A percentile compares a stretch with the other conserved stretches of the same genome.
phyloP scores from a whole-genome alignment of 768 basidiomycete species.

The Chalciporus pseudorubinellus region DNA sequence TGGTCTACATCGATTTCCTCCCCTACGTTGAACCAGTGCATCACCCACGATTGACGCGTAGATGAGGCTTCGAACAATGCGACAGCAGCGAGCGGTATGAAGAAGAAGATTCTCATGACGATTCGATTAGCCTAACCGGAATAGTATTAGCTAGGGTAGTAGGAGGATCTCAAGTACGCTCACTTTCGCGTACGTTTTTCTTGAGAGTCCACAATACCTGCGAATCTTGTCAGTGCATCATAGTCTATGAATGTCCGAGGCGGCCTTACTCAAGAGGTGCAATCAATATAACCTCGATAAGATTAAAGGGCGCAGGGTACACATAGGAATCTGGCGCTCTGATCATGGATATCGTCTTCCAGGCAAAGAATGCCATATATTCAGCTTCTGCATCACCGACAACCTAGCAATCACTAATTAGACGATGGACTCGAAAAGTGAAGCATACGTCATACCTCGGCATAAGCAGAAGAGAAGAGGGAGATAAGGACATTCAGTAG shows the following conservation, averaged over 20 bases:
- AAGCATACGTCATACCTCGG: slow-evolving; percentile 54
- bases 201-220: slow-evolving; percentile 47
- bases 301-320: slow-evolving; percentile 91
- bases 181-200: slow-evolving; percentile 60
- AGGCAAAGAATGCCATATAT: slow-evolving; percentile 87
- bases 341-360: slow-evolving; percentile 83
- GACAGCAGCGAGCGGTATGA: slow-evolving; percentile 69
- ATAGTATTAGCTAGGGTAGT: slow-evolving; percentile 3
- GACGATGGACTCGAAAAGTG: background rate
- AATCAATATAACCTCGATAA: slow-evolving; percentile 76
- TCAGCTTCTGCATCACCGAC: slow-evolving; percentile 85
- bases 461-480: slow-evolving; percentile 90
- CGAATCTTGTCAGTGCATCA: slow-evolving; percentile 1
- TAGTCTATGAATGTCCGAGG: background rate
- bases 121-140: slow-evolving; percentile 61
- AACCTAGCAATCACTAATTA: slow-evolving; percentile 45
- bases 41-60: slow-evolving; percentile 59
- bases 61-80: slow-evolving; percentile 70
- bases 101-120: slow-evolving; percentile 81
- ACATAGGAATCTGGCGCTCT: slow-evolving; percentile 78
- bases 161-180: background rate
- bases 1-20: slow-evolving; percentile 60
- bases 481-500: slow-evolving; percentile 93
- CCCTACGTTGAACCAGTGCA: slow-evolving; percentile 59
- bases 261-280: slow-evolving; percentile 80